These are phyloP conservation scores for Clathrospora elynae DNA, from an alignment of 2,329 filamentous ascomycete genomes.

Conservation along the genomic window DNA sequence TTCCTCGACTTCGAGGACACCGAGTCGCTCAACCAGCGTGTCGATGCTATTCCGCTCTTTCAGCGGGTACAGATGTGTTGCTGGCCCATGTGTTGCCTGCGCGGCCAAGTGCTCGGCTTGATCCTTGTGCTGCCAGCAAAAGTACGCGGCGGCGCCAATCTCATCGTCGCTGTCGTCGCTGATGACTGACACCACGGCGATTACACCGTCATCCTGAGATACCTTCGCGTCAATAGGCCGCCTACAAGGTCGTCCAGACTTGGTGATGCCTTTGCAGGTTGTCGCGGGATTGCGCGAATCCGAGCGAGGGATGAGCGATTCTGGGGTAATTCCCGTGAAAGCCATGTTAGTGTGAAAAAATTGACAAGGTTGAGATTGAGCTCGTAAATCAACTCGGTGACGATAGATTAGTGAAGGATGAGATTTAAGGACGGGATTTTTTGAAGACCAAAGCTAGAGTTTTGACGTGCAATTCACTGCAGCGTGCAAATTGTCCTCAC, in stretches of 20 bases:
- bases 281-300: constrained; percentile 83
- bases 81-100: constrained; percentile 25
- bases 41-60: constrained; percentile 79
- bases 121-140: constrained; percentile 95
- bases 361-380: background rate
- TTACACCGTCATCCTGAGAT: constrained; percentile 45
- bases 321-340: constrained; percentile 65
- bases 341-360: constrained; percentile 27
- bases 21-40: constrained; percentile 79
- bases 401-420: background rate
- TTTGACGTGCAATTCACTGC: constrained; percentile 1
- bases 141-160: constrained; percentile 65
- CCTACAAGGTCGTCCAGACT: constrained; percentile 81
- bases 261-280: constrained; percentile 88
- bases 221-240: constrained; percentile 64
- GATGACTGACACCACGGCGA: constrained; percentile 49
- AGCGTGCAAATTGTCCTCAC: constrained; percentile 3
- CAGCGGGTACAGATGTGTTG: constrained; percentile 59
- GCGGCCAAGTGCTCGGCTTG: constrained; percentile 64
- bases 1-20: constrained; percentile 69
- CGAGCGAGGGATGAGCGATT: constrained; percentile 75
- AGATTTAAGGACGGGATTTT: background rate
- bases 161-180: constrained; percentile 54
- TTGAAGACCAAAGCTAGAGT: background rate
- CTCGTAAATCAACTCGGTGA: no score